Evolutionary conservation across 495 filamentous ascomycete species (phyloP), one percentile per base, ranked within the genome.

Genomic region (Penicillium soppii): DNA sequence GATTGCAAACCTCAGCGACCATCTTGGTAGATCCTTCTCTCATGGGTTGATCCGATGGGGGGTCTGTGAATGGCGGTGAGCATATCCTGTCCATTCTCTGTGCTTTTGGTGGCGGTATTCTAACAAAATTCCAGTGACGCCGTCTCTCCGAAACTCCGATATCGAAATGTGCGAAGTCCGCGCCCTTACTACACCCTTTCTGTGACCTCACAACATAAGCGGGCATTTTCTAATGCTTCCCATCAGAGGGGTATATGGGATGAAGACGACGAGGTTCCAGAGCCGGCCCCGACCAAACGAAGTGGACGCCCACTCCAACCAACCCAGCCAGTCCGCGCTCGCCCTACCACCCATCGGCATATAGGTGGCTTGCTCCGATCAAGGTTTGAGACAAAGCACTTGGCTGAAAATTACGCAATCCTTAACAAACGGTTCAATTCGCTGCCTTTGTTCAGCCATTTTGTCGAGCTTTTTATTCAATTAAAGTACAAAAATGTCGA

Each of bases 1-100:
- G 23, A 44, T 27, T 25, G 15, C 47, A n/a, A 51, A 33, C 27
- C 16, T 46, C 15, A 21, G 32, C 17, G n/a, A 46, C 20, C 50
- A 51, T 36, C 26, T 35, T 25, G 21, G n/a, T 39, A 26, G 29
- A 15, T 25, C 29, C 10, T 35, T 29, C 7, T 25, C 38, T 10
- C 2, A 36, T 7, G 6, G 29, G 7, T 10, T 15, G 19, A 4
- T n/a, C 1, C 20, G 9, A 19, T 8, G 13, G 22, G 20, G 15
- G 1, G 13, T 20, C 7, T 43, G 6, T 17, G 39, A 20, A 20
- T 13, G 2, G 10, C 10, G 30, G 48, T 43, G 15, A 51, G 48
- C 16, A n/a, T 4, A n/a, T n/a, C n/a, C 20, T 3, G 20, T 37
- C 9, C 16, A 5, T 17, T 37, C 9, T 43, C 5, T 22, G 9